Conservation (phyloP, 805 yeast species). For the Pichia paraexigua region DNA sequence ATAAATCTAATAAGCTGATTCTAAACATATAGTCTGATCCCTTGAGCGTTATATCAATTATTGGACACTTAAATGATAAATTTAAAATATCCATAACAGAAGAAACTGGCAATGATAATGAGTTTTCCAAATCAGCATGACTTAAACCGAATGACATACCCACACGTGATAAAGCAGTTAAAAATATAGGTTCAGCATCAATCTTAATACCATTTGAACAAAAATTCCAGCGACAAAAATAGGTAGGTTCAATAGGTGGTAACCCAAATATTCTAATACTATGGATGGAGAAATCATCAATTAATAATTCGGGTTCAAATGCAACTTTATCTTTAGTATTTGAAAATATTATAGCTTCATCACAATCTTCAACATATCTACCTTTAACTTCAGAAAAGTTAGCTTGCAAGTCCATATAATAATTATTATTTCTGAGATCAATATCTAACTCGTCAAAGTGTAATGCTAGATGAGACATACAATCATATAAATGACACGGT, state of each 20-base stretch:
- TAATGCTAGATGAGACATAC: constrained; percentile 50
- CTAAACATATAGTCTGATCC: constrained; percentile 22
- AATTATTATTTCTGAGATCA: constrained; percentile 81
- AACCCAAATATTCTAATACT: constrained; percentile 92
- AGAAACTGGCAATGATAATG: constrained; percentile 49
- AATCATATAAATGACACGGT: constrained; percentile 65
- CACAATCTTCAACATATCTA: constrained; percentile 18
- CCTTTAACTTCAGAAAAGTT: constrained; percentile 54
- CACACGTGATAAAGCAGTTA: constrained; percentile 36
- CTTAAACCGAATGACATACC: constrained; percentile 50
- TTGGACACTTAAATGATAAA: constrained; percentile 47
- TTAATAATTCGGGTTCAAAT: constrained; percentile 36
- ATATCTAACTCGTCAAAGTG: constrained; percentile 59
- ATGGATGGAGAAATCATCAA: constrained; percentile 59
- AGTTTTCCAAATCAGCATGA: constrained; percentile 68
- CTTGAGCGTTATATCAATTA: constrained; percentile 36
- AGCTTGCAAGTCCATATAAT: constrained; percentile 87
- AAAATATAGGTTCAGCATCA: constrained; percentile 40
- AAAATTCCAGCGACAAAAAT: constrained; percentile 86
- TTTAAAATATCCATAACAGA: constrained; percentile 62
- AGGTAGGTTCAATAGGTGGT: constrained; percentile 84
- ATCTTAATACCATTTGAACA: constrained; percentile 51
- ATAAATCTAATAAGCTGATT: constrained; percentile 21
- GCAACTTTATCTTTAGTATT: constrained; percentile 17
- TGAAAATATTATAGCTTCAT: constrained; percentile 19